Evolutionary conservation across 2,329 filamentous ascomycete species (phyloP), one percentile per base, ranked within the genome.

Genomic region (Hymenoscyphus albidus): DNA sequence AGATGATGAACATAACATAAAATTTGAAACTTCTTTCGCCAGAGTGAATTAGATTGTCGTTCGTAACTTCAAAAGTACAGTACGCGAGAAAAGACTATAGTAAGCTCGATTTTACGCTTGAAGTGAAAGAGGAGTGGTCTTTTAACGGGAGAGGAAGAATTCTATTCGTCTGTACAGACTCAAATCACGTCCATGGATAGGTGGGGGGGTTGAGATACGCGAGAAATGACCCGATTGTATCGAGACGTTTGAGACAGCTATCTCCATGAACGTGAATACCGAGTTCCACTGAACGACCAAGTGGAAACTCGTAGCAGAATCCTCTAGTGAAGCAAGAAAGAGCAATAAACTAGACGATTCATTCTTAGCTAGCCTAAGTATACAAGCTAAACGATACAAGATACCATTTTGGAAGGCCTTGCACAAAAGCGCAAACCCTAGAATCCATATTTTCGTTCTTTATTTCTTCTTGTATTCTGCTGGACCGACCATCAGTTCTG

Each of bases 401-500:
- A 54, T 27, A 54, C 22, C 18, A 12, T 54, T 54, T 22, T 22
- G 18, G 32, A 12, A 27, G 27, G 32, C 35, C 32, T 57, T 38
- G 55, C n/a, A 38, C 55, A 38, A 35, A 57, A 27, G 55, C 12
- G n/a, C 27, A 38, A 35, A 35, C 9, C 55, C 55, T 38, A 57
- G 18, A 13, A 35, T 38, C 31, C 14, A 57, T 57, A 6, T 35
- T 31, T 57, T 6, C 40, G 51, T 61, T 61, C 13, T 56, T 57
- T 65, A 68, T 63, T 72, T 70, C 31, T 65, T 62, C 66, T 87
- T 85, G 77, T 84, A 84, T 74, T 88, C 86, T 78, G 87, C 89
- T 59, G 94, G 94, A 66, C 89, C 88, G 75, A 99, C 84, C 94
- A 99, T 99, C 76, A 98, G 85, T 82, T 98, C 94, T 31, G 95